Base-by-base conservation (phyloP, 371 early-diverging fungal species). In the Syncephalastrum sp. region DNA sequence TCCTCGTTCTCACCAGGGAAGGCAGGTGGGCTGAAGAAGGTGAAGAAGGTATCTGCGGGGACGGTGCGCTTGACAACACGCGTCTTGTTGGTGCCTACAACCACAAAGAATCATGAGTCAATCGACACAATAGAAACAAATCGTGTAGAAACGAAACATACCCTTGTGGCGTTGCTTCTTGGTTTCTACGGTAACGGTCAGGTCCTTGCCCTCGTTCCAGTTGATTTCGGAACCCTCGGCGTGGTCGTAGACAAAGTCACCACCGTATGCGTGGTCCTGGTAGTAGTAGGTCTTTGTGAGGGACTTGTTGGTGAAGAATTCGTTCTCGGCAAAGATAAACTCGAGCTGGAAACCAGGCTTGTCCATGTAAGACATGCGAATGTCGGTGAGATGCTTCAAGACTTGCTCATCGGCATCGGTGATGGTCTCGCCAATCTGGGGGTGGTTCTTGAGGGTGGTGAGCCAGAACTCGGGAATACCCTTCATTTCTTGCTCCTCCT, bases 141-240 rank as follows among this genome's bases (percentile, higher is more conserved):
- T 21, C 21, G 21, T 21, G 24, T 21, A 1, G 10, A 1, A 25
- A 46, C 23, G 42, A 27, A 21, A 42, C 60, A 38, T 64, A 72
- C 88, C 84, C 88, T 96, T 96, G 82, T 97, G 93, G 63, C 98
- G 92, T 83, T 98, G 98, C 82, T 95, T 98, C 86, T 92, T 95
- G 68, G 92, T 88, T 75, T 96, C 97, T 54, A 94, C 81, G 5
- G 85, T 93, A 48, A 93, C 85, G 49, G 93, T 87, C 59, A 97
- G 81, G 72, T 97, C 90, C 82, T 94, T 91, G 65, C 91, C 96
- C 60, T 93, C 94, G 75, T 95, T 96, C 99, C 99, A 98, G 51
- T 90, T 71, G 65, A 98, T 93, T 46, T 79, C 72, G 58, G 85
- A 84, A 49, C 94, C 98, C 72, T 92, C 91, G 42, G 97, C 94